Evolutionary conservation across 2,329 filamentous ascomycete species (phyloP).

Genomic region (Lithohypha guttulata): DNA sequence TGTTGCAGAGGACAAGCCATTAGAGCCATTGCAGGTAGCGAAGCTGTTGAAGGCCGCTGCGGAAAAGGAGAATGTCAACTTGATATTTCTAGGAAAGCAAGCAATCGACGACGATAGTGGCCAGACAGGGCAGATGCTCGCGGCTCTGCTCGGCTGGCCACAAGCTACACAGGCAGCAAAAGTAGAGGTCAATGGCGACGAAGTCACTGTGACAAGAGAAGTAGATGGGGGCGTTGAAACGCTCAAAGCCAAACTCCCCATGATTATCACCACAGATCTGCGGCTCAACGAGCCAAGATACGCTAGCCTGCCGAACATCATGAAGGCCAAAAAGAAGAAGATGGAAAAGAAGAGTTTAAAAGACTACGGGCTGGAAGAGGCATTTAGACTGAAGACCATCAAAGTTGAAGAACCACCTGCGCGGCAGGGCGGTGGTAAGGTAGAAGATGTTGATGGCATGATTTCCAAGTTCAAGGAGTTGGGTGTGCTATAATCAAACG

Average conservation of each 20-base stretch:
- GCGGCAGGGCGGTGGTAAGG: constrained; percentile 88
- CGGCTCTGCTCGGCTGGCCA: constrained; percentile 79
- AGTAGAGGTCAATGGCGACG: constrained; percentile 60
- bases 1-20: constrained; percentile 53
- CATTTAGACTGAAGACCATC: constrained; percentile 71
- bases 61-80: constrained; percentile 73
- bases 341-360: constrained; percentile 79
- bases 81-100: constrained; percentile 94
- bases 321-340: constrained; percentile 99
- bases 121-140: constrained; percentile 97
- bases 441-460: constrained; percentile 93
- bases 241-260: constrained; percentile 69
- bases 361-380: constrained; percentile 68
- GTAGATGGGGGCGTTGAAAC: constrained; percentile 95
- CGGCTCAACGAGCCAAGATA: constrained; percentile 91
- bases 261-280: constrained; percentile 92
- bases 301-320: constrained; percentile 92
- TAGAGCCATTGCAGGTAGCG: constrained; percentile 85
- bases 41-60: constrained; percentile 77
- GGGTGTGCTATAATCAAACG: constrained; percentile 59
- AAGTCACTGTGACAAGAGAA: constrained; percentile 73
- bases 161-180: constrained; percentile 90
- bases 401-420: constrained; percentile 82
- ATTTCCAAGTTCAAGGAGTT: constrained; percentile 91
- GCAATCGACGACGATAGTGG: constrained; percentile 92